Percentiles rank a stretch among this genome's conserved stretches.
phyloP scores from a whole-genome alignment of 176 grass and related monocot genomes.

The Neostapfia colusana region DNA sequence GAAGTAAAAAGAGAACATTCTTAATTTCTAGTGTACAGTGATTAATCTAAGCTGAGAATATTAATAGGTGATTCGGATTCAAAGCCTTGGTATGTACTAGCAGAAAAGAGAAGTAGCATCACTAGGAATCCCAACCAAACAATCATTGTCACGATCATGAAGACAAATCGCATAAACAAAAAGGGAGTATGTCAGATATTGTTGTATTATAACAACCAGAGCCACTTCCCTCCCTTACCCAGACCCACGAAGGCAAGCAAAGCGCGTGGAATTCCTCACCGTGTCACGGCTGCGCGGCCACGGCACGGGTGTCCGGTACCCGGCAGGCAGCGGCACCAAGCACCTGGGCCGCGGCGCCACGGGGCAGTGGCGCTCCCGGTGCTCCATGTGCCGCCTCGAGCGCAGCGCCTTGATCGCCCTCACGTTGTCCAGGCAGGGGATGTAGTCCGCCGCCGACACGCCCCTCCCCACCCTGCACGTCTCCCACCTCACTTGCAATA shows the following conservation, averaged over 20 bases:
- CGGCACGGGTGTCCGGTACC: slow-evolving; percentile 62
- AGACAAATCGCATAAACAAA: neutral
- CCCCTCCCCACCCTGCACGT: slow-evolving; percentile 57
- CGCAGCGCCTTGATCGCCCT: slow-evolving; percentile 83
- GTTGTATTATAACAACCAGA: neutral
- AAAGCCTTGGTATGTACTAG: neutral
- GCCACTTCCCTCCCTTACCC: slow-evolving; percentile 35
- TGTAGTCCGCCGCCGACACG: slow-evolving; percentile 78
- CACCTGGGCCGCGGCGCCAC: slow-evolving; percentile 46
- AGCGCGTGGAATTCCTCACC: slow-evolving; percentile 59
- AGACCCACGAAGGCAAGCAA: slow-evolving; percentile 47
- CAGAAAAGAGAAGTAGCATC: neutral
- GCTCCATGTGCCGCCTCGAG: slow-evolving; percentile 84
- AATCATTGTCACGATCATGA: neutral
- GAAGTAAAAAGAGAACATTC: neutral
- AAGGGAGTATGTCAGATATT: neutral
- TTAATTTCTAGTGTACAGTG: neutral
- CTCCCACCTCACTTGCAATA: slow-evolving; percentile 54
- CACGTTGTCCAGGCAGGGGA: slow-evolving; percentile 92
- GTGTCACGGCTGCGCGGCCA: slow-evolving; percentile 95
- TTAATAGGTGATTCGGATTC: neutral
- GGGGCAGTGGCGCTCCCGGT: slow-evolving; percentile 91
- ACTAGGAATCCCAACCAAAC: neutral
- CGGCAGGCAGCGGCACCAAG: slow-evolving; percentile 58
- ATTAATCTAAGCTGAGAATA: neutral